A percentile compares a stretch with the other conserved stretches of the same genome.
These are phyloP conservation scores for Cercophora newfieldiana DNA, from an alignment of 495 filamentous ascomycete genomes.

Conservation along the genomic window DNA sequence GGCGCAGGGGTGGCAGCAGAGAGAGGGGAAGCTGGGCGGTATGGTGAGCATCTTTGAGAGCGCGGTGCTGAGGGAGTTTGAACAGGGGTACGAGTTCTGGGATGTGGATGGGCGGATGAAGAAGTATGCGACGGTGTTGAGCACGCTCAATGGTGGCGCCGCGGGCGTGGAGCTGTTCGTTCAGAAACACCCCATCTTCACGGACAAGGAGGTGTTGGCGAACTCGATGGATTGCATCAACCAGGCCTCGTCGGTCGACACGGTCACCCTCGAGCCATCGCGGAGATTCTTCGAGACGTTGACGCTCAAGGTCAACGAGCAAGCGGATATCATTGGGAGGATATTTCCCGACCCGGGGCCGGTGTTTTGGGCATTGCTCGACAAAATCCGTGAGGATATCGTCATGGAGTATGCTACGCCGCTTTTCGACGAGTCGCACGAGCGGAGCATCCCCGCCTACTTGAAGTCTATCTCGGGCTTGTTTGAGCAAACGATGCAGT, in stretches of 20 bases:
- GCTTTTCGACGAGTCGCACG: slow-evolving; percentile 87
- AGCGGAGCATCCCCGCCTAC: slow-evolving; percentile 72
- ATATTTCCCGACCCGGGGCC: slow-evolving; percentile 78
- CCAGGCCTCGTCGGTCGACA: slow-evolving; percentile 54
- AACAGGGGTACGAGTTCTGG: slow-evolving; percentile 83
- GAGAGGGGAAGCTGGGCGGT: slow-evolving; percentile 67
- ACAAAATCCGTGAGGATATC: slow-evolving; percentile 81
- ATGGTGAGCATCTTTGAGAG: slow-evolving; percentile 87
- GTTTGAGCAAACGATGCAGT: slow-evolving; percentile 78
- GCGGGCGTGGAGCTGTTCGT: slow-evolving; percentile 82
- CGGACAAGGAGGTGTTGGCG: slow-evolving; percentile 68
- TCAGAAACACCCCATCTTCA: slow-evolving; percentile 79
- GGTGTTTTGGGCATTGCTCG: slow-evolving; percentile 74
- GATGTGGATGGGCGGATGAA: slow-evolving; percentile 88
- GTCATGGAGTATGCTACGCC: slow-evolving; percentile 83
- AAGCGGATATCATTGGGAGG: slow-evolving; percentile 76
- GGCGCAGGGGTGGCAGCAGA: slow-evolving; percentile 66
- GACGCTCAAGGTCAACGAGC: slow-evolving; percentile 74
- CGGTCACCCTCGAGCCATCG: slow-evolving; percentile 73
- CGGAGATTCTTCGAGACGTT: slow-evolving; percentile 77
- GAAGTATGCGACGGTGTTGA: slow-evolving; percentile 83
- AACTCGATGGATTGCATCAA: slow-evolving; percentile 83
- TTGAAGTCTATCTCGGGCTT: slow-evolving; percentile 82
- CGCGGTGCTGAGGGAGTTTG: slow-evolving; percentile 86
- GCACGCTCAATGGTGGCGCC: slow-evolving; percentile 75